Conservation (phyloP, 495 filamentous ascomycete species). For the Cenococcum geophilum region DNA sequence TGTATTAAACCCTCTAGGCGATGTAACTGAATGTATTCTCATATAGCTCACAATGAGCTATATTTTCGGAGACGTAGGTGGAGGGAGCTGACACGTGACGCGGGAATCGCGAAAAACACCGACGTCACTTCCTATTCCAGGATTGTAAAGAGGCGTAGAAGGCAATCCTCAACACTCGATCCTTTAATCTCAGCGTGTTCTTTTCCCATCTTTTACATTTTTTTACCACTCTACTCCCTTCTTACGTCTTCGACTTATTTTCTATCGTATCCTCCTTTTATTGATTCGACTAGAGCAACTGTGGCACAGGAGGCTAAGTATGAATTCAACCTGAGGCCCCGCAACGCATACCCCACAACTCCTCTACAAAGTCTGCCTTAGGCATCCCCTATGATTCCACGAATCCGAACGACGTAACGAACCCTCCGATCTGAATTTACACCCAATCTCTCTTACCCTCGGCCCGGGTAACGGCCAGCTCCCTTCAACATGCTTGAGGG, state of each 20-base stretch:
- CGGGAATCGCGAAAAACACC: slow-evolving; percentile 3
- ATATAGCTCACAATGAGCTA: too few species aligned
- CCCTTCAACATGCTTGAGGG: slow-evolving; percentile 58
- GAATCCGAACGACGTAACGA: slow-evolving; percentile 23
- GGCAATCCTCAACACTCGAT: slow-evolving; percentile 6
- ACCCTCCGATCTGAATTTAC: slow-evolving; percentile 3
- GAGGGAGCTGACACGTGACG: background rate
- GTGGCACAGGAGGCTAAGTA: slow-evolving; percentile 13
- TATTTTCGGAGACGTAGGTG: background rate
- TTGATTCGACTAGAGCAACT: background rate
- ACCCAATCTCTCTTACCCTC: slow-evolving; percentile 3
- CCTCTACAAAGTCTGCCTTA: background rate
- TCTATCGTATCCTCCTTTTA: background rate
- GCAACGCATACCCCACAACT: slow-evolving; percentile 12
- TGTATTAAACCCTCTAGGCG: too few species aligned
- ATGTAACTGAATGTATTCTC: too few species aligned
- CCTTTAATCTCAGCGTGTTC: slow-evolving; percentile 7
- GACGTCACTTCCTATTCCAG: slow-evolving; percentile 11
- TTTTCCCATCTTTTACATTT: slow-evolving; percentile 6
- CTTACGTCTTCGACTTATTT: slow-evolving; percentile 1
- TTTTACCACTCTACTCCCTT: background rate
- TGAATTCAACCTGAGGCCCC: slow-evolving; percentile 5
- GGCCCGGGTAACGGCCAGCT: slow-evolving; percentile 33
- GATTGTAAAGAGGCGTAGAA: slow-evolving; percentile 4
- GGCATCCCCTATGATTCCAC: slow-evolving; percentile 24